phyloP scores from a whole-genome alignment of 139 green algal genomes.

The Nannochloris sp. region DNA sequence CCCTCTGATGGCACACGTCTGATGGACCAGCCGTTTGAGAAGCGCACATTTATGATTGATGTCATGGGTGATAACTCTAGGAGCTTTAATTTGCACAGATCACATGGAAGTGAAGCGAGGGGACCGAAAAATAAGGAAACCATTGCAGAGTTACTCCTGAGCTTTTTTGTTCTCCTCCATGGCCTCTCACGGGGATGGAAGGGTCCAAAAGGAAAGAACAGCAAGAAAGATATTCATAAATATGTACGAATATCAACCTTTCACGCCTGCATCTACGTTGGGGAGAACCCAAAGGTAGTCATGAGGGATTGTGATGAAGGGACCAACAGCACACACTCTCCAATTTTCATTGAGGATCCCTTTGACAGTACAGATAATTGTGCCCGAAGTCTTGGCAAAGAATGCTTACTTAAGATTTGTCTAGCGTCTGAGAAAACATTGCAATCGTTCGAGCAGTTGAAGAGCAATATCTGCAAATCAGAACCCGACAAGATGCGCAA shows the following conservation, averaged over 20 bases:
- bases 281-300: background rate
- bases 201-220: background rate
- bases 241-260: conserved; percentile 6
- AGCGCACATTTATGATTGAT: no score
- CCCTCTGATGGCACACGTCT: no score
- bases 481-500: no score
- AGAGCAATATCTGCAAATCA: no score
- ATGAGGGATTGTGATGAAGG: background rate
- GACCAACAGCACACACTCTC: conserved; percentile 10
- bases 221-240: background rate
- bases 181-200: background rate
- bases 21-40: no score
- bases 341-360: conserved; percentile 21
- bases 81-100: no score
- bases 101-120: no score
- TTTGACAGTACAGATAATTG: conserved; percentile 32
- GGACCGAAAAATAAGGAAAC: conserved; percentile 1
- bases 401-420: background rate
- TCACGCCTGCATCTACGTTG: conserved; percentile 17
- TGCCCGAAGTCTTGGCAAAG: conserved; percentile 13
- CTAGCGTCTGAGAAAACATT: no score
- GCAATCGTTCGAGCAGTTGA: no score
- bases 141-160: background rate
- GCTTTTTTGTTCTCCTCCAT: background rate
- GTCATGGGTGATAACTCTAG: no score